These are phyloP conservation scores for Hibiscus mutabilis DNA, from an alignment of 345 rosid genomes.

Conservation along the genomic window DNA sequence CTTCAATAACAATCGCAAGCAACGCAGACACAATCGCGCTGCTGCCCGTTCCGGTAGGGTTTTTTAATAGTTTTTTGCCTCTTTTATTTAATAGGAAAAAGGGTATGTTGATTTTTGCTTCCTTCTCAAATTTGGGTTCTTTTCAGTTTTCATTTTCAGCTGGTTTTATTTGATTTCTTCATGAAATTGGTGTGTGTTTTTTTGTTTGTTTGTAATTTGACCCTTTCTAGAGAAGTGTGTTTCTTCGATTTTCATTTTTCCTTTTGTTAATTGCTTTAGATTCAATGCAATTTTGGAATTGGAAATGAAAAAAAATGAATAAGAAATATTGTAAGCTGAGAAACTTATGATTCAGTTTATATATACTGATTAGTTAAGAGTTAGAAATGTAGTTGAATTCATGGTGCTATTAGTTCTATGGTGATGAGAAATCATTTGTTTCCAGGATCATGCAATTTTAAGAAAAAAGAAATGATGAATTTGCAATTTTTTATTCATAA, in stretches of 20 bases:
- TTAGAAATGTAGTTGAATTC: not conserved
- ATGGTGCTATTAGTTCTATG: not conserved
- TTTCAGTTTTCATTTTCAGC: not conserved
- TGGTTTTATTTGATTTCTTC: not conserved
- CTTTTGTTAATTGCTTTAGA: not conserved
- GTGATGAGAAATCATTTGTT: not conserved
- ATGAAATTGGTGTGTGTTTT: too few species aligned
- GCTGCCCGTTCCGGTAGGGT: slow-evolving; percentile 30
- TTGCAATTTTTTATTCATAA: not conserved
- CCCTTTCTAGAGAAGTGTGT: not conserved
- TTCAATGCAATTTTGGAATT: not conserved
- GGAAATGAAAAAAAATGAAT: too few species aligned
- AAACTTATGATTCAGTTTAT: not conserved
- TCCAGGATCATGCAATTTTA: not conserved
- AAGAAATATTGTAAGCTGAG: too few species aligned
- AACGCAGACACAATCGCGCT: slow-evolving; percentile 29
- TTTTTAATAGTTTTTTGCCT: too few species aligned
- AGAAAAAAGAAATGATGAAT: not conserved
- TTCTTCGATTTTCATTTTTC: too few species aligned
- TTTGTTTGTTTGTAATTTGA: not conserved
- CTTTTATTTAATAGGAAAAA: not conserved
- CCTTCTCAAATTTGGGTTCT: not conserved
- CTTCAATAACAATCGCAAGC: slow-evolving; percentile 29
- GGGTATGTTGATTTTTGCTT: not conserved
- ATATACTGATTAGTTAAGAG: not conserved